phyloP scores from a whole-genome alignment of 2,329 filamentous ascomycete species.

The Exophiala viscosa region DNA sequence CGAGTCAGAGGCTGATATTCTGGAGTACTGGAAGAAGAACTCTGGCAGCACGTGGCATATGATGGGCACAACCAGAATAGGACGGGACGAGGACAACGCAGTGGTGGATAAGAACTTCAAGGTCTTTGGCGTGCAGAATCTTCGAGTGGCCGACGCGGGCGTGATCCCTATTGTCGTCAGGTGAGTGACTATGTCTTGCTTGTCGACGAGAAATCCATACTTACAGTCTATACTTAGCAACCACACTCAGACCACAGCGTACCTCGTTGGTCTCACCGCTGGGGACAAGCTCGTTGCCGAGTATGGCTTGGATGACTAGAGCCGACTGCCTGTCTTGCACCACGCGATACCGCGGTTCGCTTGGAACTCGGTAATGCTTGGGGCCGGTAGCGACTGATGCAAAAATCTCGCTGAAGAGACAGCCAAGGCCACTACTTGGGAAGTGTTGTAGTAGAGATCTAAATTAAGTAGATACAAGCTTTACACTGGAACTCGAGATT shows the following conservation, averaged over 20 bases:
- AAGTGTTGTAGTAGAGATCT: no score
- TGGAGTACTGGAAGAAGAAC: constrained; percentile 45
- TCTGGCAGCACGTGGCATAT: constrained; percentile 53
- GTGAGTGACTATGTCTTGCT: constrained; percentile 15
- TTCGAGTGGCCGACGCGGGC: constrained; percentile 45
- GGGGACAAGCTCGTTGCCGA: constrained; percentile 50
- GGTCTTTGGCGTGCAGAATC: constrained; percentile 36
- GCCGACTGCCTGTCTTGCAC: neutral
- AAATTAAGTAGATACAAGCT: no score
- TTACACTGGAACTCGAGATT: no score
- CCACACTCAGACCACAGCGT: constrained; percentile 54
- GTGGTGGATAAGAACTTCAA: constrained; percentile 47
- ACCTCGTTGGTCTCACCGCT: constrained; percentile 51
- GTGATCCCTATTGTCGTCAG: constrained; percentile 38
- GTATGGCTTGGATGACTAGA: constrained; percentile 36
- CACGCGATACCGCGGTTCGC: neutral
- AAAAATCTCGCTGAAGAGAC: no score
- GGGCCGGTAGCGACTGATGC: no score
- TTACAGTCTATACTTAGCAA: constrained; percentile 34
- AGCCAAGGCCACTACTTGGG: no score
- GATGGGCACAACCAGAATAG: constrained; percentile 58
- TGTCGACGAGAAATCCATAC: neutral
- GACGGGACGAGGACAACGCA: constrained; percentile 43
- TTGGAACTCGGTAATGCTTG: no score
- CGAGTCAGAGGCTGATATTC: constrained; percentile 53